Evolutionary conservation across 371 early-diverging fungal species (phyloP), one percentile per base, ranked within the genome.

Genomic region (Haplosporangium sp.): DNA sequence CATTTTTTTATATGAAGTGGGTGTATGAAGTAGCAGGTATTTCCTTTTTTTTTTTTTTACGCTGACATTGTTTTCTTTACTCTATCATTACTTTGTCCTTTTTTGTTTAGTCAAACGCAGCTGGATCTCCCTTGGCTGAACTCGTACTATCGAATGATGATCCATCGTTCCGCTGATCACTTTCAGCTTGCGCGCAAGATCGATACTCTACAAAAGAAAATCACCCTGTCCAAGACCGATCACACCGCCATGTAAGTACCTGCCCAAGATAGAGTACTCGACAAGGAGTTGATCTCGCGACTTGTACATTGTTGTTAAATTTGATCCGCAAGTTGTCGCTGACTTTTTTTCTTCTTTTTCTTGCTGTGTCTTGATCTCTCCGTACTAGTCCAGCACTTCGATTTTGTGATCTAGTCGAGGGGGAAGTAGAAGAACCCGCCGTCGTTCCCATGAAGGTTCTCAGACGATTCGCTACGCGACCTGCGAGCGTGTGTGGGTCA

Each of bases 101-200:
- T 29, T 29, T 29, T 29, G 29, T 29, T 29, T 29, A 92, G 91
- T 63, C 83, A 85, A 54, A 79, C 82, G 29, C 74, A 84, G 13
- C 71, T 92, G 45, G 90, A 87, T 62, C 87, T 91, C 58, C 91
- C 92, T n/a, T 83, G 82, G 43, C 88, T 93, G 86, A 93, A 93
- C 67, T 91, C 92, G 18, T 94, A 93, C 68, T 92, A 92, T 59
- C 85, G 95, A 14, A 75, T 92, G 63, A 85, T 94, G 73, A 86
- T 92, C 7, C 94, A 94, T 74, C 84, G 88, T 37, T 84, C 92
- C 0, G 94, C 92, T 6, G 86, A 87, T 45, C 90, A 90, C 69
- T 94, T 89, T 64, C 86, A 86, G 46, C 60, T 93, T 40, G 84
- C 80, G 2, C 91, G 92, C 80, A 84, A 85, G 14, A 83, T 87